A percentile compares a stretch with the other conserved stretches of the same genome.
Conservation (phyloP, 345 rosid species). For the Rhodamnia rubescens region DNA sequence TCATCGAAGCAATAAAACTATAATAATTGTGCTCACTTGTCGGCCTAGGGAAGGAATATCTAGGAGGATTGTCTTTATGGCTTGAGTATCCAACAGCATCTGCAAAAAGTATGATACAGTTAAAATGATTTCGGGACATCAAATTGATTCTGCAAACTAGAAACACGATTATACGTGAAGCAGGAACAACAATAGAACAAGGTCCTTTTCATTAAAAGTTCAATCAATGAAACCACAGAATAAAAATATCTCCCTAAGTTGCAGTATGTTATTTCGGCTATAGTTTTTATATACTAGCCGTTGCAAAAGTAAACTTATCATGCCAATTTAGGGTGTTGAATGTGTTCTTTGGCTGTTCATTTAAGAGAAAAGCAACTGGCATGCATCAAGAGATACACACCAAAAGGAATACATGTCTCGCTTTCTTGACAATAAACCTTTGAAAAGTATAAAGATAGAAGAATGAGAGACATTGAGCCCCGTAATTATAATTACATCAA, state of each 20-base stretch:
- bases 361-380: background rate
- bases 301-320: background rate
- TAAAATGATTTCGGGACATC: background rate
- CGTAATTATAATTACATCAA: background rate
- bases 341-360: background rate
- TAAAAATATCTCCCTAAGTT: background rate
- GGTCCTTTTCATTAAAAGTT: background rate
- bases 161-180: background rate
- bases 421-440: background rate
- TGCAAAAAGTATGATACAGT: slow-evolving; percentile 15
- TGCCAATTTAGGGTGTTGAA: background rate
- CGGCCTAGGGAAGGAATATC: slow-evolving; percentile 92
- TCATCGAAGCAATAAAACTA: background rate
- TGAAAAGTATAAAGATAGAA: background rate
- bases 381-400: background rate
- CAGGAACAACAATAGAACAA: background rate
- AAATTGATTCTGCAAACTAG: background rate
- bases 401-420: background rate
- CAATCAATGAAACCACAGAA: background rate
- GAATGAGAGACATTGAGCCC: background rate
- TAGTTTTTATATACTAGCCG: background rate
- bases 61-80: slow-evolving; percentile 88
- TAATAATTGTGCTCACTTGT: slow-evolving; percentile 42
- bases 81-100: slow-evolving; percentile 98
- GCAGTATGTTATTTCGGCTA: background rate